phyloP scores from a whole-genome alignment of 306 rosid genomes.

The Boehmeria nivea region DNA sequence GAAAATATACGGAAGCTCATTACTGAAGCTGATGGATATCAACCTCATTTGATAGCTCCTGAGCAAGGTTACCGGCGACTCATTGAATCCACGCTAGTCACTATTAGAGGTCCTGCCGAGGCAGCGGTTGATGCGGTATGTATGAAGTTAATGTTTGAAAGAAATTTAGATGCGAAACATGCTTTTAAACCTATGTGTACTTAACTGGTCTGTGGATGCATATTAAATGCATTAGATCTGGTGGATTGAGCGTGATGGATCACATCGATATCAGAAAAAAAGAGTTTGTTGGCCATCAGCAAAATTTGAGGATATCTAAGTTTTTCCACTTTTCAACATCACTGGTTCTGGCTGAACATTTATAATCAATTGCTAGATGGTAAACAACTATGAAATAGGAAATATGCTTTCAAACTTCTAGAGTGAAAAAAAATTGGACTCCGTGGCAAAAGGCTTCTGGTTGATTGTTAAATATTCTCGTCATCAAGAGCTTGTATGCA shows the following conservation, averaged over 20 bases:
- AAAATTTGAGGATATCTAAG: too few relatives aligned
- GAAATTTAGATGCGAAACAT: background rate
- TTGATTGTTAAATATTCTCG: too few relatives aligned
- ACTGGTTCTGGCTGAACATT: too few relatives aligned
- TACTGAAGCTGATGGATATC: slow-evolving; percentile 98
- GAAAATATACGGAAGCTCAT: slow-evolving; percentile 86
- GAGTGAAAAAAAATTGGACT: too few relatives aligned
- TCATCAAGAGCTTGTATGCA: background rate
- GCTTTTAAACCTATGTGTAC: background rate
- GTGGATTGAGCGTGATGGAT: background rate
- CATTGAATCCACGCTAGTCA: slow-evolving; percentile 70
- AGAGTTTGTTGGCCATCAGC: too few relatives aligned
- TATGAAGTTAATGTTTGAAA: background rate
- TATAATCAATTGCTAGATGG: too few relatives aligned
- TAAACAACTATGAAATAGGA: too few relatives aligned
- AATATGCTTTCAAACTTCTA: too few relatives aligned
- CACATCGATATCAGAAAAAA: too few relatives aligned
- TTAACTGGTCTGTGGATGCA: background rate
- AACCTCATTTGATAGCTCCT: slow-evolving; percentile 94
- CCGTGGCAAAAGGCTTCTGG: too few relatives aligned
- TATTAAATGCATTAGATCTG: background rate
- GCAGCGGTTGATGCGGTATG: slow-evolving; percentile 92
- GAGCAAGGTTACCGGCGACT: slow-evolving; percentile 97
- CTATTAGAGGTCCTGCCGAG: slow-evolving; percentile 94
- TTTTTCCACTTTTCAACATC: too few relatives aligned